Percentiles rank a stretch among this genome's conserved stretches.
Evolutionary conservation across 1,139 yeast genomes (phyloP).

Genomic region (Geotrichum cucujoidarum): DNA sequence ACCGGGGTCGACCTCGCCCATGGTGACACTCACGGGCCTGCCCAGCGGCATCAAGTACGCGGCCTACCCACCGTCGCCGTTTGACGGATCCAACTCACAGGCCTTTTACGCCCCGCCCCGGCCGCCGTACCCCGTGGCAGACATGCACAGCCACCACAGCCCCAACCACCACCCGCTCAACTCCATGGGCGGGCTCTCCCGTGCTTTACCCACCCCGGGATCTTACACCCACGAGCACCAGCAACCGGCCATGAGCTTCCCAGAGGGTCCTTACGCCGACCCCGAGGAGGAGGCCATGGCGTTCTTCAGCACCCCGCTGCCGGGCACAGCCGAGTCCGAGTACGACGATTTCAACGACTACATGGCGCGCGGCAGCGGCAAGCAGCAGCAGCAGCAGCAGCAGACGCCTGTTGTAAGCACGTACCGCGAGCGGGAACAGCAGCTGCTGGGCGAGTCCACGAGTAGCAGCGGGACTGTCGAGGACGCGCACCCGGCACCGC

Average conservation of each 20-base stretch:
- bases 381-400: neutral
- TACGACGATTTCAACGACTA: neutral
- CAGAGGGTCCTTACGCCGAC: no score
- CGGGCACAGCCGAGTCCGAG: neutral
- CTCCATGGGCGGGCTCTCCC: neutral
- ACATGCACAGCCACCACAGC: neutral
- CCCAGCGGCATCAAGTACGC: slow-evolving; percentile 15
- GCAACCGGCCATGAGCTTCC: neutral
- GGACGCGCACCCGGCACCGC: neutral
- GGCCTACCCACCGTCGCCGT: neutral
- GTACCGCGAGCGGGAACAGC: neutral
- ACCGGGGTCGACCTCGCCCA: slow-evolving; percentile 4
- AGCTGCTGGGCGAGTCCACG: neutral
- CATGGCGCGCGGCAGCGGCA: neutral
- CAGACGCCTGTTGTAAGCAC: neutral
- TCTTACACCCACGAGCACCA: neutral
- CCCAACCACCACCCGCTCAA: neutral
- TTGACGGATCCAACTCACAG: neutral
- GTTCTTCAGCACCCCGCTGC: slow-evolving; percentile 10
- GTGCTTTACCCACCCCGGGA: neutral
- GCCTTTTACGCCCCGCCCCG: no score
- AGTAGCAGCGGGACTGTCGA: neutral
- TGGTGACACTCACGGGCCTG: neutral
- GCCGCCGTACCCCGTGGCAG: neutral
- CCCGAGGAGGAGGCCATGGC: slow-evolving; percentile 2